Evolutionary conservation across 768 basidiomycete genomes (phyloP), one percentile per base, ranked within the genome.

Genomic region (Lactifluus rugatus): DNA sequence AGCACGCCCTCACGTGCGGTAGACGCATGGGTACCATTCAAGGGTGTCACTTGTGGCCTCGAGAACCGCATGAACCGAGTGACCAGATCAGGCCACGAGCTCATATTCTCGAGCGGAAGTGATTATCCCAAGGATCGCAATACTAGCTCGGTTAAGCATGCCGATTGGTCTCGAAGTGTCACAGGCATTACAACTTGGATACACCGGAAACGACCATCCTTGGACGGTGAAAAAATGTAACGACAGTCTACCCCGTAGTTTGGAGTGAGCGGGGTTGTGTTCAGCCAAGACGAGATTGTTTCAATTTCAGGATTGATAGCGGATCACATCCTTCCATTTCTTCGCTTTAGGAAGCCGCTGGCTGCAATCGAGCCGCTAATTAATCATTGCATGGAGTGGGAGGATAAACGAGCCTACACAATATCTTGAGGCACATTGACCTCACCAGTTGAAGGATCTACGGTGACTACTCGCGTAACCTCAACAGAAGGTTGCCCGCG

Each of bases 401-500:
- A 53, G 39, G 16, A 25, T 21, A 21, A 25, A 37, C 19, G 37
- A 4, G 17, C 58, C 6, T 54, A 64, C 61, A 42, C 10, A 37
- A 58, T 26, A 17, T 59, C 54, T n/a, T 2, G 5, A 44, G 80
- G 80, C 41, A 84, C 67, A 60, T 78, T 74, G 5, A 87, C 75
- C 65, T 79, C 76, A 11, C 76, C 76, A 5, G 75, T 77, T 56
- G 70, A 62, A 50, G 72, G 57, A 58, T 84, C 73, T 46, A 86
- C 70, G 9, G 74, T 69, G 31, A 79, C 70, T n/a, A 76, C 67
- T 44, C 74, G 77, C 9, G 88, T 89, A 32, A 89, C 76, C 70
- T 92, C 89, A 13, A 87, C 74, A 10, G 84, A 82, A 49, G 89
- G 81, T 51, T 72, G 70, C 21, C 78, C 76, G 48, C 77, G 75